These are phyloP conservation scores for Sphagnum contortum DNA, from an alignment of 225 moss, liverwort and hornwort genomes.

Conservation along the genomic window DNA sequence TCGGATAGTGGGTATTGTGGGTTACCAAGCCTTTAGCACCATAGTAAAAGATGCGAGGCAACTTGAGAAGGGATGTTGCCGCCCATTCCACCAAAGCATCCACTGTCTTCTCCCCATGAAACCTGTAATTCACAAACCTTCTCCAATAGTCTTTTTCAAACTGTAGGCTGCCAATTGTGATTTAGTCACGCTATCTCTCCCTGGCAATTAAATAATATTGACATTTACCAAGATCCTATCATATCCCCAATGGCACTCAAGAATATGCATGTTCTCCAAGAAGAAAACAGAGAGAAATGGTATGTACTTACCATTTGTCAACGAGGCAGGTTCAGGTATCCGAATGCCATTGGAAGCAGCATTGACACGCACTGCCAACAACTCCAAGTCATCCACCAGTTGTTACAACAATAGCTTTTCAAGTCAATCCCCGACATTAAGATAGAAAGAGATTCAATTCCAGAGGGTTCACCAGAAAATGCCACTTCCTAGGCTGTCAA, in stretches of 20 bases:
- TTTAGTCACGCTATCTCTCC: too few relatives aligned
- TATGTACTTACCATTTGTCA: constrained; percentile 41
- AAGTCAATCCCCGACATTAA: too few relatives aligned
- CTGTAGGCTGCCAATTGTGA: too few relatives aligned
- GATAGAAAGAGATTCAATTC: too few relatives aligned
- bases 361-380: constrained; percentile 74
- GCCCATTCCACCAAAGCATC: constrained; percentile 57
- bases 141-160: too few relatives aligned
- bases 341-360: constrained; percentile 59
- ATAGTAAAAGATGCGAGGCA: constrained; percentile 56
- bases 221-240: too few relatives aligned
- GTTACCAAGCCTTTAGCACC: constrained; percentile 25
- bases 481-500: too few relatives aligned
- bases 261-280: background rate
- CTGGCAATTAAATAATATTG: too few relatives aligned
- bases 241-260: background rate
- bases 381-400: constrained; percentile 92
- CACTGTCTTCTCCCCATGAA: constrained; percentile 35
- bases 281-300: background rate
- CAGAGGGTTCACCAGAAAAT: too few relatives aligned
- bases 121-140: too few relatives aligned
- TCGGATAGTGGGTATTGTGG: too few relatives aligned
- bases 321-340: constrained; percentile 47
- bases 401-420: constrained; percentile 18
- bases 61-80: constrained; percentile 35